Conservation (phyloP, 352 stramenopile genomes). For the Plasmopara viticola region DNA sequence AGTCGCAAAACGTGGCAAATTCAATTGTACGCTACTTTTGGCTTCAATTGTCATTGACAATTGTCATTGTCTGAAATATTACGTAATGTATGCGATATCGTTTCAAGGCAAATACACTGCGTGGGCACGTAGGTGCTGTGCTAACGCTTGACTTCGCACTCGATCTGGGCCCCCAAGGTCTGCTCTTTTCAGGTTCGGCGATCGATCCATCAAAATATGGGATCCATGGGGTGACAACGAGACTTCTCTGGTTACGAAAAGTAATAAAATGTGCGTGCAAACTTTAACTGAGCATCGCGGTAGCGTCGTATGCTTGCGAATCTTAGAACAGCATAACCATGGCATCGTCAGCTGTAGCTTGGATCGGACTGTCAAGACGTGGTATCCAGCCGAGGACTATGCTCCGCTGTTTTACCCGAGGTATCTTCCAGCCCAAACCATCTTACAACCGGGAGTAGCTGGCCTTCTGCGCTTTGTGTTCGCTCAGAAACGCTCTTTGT, state of each 20-base stretch:
- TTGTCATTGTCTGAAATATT: not conserved
- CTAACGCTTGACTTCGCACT: constrained; percentile 41
- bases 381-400: constrained; percentile 50
- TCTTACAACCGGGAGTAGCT: constrained; percentile 44
- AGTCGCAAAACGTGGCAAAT: constrained; percentile 36
- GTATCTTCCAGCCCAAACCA: constrained; percentile 53
- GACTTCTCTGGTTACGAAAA: constrained; percentile 23
- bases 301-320: constrained; percentile 42
- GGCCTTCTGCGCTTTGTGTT: constrained; percentile 52
- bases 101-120: constrained; percentile 36
- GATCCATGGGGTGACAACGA: constrained; percentile 50
- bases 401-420: constrained; percentile 59
- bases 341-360: constrained; percentile 65
- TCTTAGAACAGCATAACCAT: constrained; percentile 40
- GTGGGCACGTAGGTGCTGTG: constrained; percentile 46
- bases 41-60: not conserved
- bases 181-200: constrained; percentile 59
- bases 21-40: constrained; percentile 26
- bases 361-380: constrained; percentile 64
- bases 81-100: not conserved
- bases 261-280: constrained; percentile 41
- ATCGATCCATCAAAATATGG: constrained; percentile 70
- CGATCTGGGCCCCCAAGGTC: constrained; percentile 34
- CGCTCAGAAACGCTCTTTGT: constrained; percentile 52
- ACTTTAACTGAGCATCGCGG: constrained; percentile 52